phyloP scores from a whole-genome alignment of 31 red algal species.

The Asparagopsis taxiformis region DNA sequence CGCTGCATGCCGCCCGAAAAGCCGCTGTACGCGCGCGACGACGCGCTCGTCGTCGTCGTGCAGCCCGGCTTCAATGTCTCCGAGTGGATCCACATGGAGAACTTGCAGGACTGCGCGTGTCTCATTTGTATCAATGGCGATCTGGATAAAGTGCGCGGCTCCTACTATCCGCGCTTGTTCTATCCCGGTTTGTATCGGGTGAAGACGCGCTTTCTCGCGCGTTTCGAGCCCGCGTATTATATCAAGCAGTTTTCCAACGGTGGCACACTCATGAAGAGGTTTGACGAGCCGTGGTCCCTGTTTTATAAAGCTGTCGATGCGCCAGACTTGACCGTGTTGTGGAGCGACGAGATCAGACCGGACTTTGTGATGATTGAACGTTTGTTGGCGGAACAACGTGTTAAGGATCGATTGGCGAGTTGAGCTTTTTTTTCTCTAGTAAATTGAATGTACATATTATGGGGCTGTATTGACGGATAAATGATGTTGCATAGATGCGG shows the following conservation, averaged over 20 bases:
- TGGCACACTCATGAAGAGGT: slow-evolving; percentile 35
- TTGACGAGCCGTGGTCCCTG: slow-evolving; percentile 46
- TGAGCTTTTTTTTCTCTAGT: no score
- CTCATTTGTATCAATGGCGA: slow-evolving; percentile 81
- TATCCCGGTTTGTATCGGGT: slow-evolving; percentile 77
- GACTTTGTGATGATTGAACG: slow-evolving; percentile 53
- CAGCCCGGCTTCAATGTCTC: slow-evolving; percentile 90
- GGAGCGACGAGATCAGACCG: slow-evolving; percentile 32
- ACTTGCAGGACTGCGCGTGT: slow-evolving; percentile 33
- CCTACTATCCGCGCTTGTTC: slow-evolving; percentile 90
- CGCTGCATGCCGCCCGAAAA: slow-evolving; percentile 18
- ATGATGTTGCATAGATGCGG: no score
- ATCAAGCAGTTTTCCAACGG: slow-evolving; percentile 68
- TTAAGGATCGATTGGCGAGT: slow-evolving; percentile 18
- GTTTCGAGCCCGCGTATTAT: slow-evolving; percentile 90
- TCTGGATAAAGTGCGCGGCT: slow-evolving; percentile 81
- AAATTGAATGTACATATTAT: no score
- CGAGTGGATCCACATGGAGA: slow-evolving; percentile 89
- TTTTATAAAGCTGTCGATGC: slow-evolving; percentile 28
- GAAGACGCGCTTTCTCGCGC: slow-evolving; percentile 61
- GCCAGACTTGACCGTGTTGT: slow-evolving; percentile 32
- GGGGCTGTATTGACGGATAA: no score
- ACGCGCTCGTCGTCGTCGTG: slow-evolving; percentile 53
- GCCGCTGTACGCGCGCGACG: slow-evolving; percentile 1
- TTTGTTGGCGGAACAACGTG: slow-evolving; percentile 15